Conservation (phyloP, 352 stramenopile genomes). For the Globisporangium apiculatum region DNA sequence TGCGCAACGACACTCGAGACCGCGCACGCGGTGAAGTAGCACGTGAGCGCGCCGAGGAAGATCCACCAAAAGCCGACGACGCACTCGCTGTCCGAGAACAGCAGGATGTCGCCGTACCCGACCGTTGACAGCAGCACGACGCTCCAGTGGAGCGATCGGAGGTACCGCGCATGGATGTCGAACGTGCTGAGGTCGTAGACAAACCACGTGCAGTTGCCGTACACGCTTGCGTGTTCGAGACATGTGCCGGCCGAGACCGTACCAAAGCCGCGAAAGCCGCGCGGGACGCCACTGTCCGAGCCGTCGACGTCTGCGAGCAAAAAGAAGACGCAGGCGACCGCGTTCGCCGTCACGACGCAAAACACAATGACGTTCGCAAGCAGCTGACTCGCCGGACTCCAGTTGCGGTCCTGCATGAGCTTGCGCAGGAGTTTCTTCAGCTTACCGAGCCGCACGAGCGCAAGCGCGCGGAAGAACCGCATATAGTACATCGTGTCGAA, state of each 20-base stretch:
- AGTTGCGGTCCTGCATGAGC: constrained; percentile 19
- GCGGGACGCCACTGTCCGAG: constrained; percentile 1
- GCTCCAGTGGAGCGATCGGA: constrained; percentile 63
- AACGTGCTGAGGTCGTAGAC: constrained; percentile 59
- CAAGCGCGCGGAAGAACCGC: constrained; percentile 15
- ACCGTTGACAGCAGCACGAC: constrained; percentile 66
- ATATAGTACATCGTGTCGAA: constrained; percentile 15
- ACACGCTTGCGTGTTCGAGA: constrained; percentile 37
- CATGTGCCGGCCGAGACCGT: constrained; percentile 35
- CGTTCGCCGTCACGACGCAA: constrained; percentile 11
- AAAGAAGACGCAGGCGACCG: constrained; percentile 19
- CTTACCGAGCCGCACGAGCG: constrained; percentile 10
- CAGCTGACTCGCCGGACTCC: constrained; percentile 19
- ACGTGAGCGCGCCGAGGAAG: constrained; percentile 16
- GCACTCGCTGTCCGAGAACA: constrained; percentile 35
- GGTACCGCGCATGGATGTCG: constrained; percentile 48
- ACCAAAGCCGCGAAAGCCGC: constrained; percentile 3
- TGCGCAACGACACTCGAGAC: constrained; percentile 18
- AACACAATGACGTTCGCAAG: constrained; percentile 10
- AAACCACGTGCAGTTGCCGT: constrained; percentile 67
- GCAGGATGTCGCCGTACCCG: constrained; percentile 59
- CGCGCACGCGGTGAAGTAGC: constrained; percentile 18
- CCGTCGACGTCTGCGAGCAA: constrained; percentile 12
- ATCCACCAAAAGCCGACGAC: constrained; percentile 17
- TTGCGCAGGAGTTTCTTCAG: constrained; percentile 20